Base-by-base conservation (phyloP, 495 filamentous ascomycete genomes). In the Corynascus novoguineensis region DNA sequence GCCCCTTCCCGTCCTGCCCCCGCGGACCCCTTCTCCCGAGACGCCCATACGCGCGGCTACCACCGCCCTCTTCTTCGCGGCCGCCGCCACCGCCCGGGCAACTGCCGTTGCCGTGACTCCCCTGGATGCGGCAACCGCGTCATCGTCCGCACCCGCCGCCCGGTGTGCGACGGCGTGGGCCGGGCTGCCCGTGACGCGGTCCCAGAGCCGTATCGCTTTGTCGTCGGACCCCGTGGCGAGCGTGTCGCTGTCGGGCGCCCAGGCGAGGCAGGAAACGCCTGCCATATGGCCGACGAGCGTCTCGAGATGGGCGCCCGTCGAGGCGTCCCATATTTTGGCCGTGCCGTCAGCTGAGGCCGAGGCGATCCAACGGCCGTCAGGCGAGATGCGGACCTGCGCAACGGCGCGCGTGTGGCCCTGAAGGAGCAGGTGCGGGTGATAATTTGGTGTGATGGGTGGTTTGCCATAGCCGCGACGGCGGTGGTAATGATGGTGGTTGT, bases 181-280 rank as follows among this genome's bases (percentile, higher is more conserved):
- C 1, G 73, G 71, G 41, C 79, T 71, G 57, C 88, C 88, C 0
- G 88, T 92, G 14, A 82, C 73, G 17, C 89, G 79, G 68, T 96
- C 87, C 93, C 93, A 98, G 5, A 97, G 76, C 1, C 93, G 82
- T 55, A 98, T 97, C 0, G 88, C 85, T 69, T 97, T 98, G 77
- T 98, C 93, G 69, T 98, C 93, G 25, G 87, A 91, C 10, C 93
- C 93, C 17, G 90, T 91, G 0, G 92, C 95, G 44, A 98, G 78
- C 3, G 85, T 87, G 61, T 84, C 80, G 37, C 86, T 89, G 70
- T 96, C 90, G 2, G 95, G 92, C 47, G 84, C 81, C 93, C 93
- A 98, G 29, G 92, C 85, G 22, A 98, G 77, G 25, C 89, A 90
- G 0, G 88, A 92, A 12, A 98, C 82, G 58, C 93, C 93, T 1